phyloP scores from a whole-genome alignment of 192 early-diverging fungal species.

The Diversispora eburnea region DNA sequence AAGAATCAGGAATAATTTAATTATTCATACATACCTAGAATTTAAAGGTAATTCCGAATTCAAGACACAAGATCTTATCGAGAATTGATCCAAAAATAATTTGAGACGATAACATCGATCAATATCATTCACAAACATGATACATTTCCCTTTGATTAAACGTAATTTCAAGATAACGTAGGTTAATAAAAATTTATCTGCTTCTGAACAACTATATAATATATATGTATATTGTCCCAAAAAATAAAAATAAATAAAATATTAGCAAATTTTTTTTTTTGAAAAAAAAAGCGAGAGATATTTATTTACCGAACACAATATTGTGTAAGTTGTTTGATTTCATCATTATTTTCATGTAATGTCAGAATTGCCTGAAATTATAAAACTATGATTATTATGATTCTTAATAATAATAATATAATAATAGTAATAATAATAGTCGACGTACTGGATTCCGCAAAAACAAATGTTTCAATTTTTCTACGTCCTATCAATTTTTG shows the following conservation, averaged over 20 bases:
- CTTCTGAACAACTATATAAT: slow-evolving; percentile 56
- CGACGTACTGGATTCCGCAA: slow-evolving; percentile 53
- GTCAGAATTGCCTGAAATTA: slow-evolving; percentile 73
- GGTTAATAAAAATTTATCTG: slow-evolving; percentile 83
- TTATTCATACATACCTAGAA: slow-evolving; percentile 40
- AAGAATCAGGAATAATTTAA: background rate
- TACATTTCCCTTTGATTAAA: slow-evolving; percentile 84
- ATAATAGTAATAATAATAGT: background rate
- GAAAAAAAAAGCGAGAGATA: no score
- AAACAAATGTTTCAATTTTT: slow-evolving; percentile 78
- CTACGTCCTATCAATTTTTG: slow-evolving; percentile 61
- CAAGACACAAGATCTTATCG: slow-evolving; percentile 83
- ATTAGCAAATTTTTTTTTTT: no score
- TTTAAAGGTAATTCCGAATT: slow-evolving; percentile 95
- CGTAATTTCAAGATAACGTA: slow-evolving; percentile 89
- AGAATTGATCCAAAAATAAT: slow-evolving; percentile 96
- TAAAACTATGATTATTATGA: background rate
- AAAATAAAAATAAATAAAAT: background rate
- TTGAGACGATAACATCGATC: slow-evolving; percentile 89
- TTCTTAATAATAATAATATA: background rate
- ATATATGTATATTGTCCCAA: background rate
- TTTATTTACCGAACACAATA: slow-evolving; percentile 59
- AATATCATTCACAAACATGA: slow-evolving; percentile 96
- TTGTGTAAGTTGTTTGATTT: slow-evolving; percentile 67
- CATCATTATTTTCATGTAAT: slow-evolving; percentile 73